These are phyloP conservation scores for Scenedesmus sp. DNA, from an alignment of 163 green algal species.

Conservation along the genomic window DNA sequence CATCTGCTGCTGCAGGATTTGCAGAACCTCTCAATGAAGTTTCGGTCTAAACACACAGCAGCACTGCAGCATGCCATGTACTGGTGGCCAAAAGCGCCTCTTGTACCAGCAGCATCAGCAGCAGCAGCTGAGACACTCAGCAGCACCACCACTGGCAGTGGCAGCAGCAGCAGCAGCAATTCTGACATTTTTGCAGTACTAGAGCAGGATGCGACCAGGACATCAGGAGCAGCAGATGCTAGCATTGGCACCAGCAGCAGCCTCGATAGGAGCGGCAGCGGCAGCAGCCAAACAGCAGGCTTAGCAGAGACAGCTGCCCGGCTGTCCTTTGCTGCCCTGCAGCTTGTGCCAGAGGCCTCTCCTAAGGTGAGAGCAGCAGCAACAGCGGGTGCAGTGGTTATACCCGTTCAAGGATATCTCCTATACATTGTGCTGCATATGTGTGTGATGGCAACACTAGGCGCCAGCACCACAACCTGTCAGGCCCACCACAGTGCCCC, in stretches of 20 bases:
- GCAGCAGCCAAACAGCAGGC: slow-evolving; percentile 6
- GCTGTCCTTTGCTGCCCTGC: slow-evolving; percentile 46
- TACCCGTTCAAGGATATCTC: neutral
- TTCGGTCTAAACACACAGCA: slow-evolving; percentile 34
- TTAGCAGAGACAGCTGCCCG: slow-evolving; percentile 31
- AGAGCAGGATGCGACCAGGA: neutral
- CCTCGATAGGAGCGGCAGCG: neutral
- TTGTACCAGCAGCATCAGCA: slow-evolving; percentile 34
- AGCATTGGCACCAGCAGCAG: slow-evolving; percentile 22
- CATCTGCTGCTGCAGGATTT: slow-evolving; percentile 38
- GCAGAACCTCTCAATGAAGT: slow-evolving; percentile 44
- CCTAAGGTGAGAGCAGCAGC: slow-evolving; percentile 26
- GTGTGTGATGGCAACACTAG: too few species aligned
- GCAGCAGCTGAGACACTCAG: neutral
- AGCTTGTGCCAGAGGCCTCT: slow-evolving; percentile 22
- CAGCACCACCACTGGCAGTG: neutral
- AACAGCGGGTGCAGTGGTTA: neutral
- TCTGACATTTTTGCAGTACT: neutral
- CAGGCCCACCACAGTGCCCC: too few species aligned
- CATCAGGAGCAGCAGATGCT: neutral
- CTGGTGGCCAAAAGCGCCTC: neutral
- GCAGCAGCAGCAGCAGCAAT: slow-evolving; percentile 31
- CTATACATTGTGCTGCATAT: too few species aligned
- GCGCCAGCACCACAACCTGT: too few species aligned
- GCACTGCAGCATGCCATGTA: slow-evolving; percentile 44